Evolutionary conservation across 768 basidiomycete genomes (phyloP), one percentile per base, ranked within the genome.

Genomic region (Daedalea quercina): DNA sequence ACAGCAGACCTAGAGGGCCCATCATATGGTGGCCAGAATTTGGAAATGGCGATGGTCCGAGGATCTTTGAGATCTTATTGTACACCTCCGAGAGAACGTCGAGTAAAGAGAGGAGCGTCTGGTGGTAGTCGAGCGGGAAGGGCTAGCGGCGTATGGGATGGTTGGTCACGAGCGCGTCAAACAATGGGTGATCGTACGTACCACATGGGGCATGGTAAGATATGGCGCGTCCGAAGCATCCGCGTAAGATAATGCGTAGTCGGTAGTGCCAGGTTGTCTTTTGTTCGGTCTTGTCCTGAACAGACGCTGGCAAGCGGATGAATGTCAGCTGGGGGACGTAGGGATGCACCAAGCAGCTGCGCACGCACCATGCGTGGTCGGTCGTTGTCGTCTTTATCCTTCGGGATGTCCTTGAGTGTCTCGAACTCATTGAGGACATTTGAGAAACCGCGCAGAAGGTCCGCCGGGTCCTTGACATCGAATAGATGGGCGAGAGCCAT

Each of bases 71-170:
- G 37, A 95, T 86, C 68, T 90, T 92, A 69, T 88, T 84, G 73
- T 94, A 95, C 26, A 90, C 82, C 63, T 93, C 90, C 17, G 89
- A 88, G 37, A 94, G 78, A 45, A 94, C 87, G 64, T 94, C 93
- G 50, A 93, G 82, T 24, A 93, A 81, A 31, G 92, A 90, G 50
- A 92, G 80, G 33, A 94, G 79, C 9, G 88, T 89, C 69, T 94
- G 87, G 58, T 90, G 85, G 64, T 95, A 94, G 67, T 94, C 92
- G 51, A 94, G 67, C 2, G 85, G 73, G 69, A 94, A 94, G n/a
- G 92, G 87, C 91, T 93, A 57, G 49, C 48, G 9, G n/a, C 50
- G 28, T 23, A 50, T 26, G 24, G 33, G 19, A n/a, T 43, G 51
- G 20, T 44, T 12, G 37, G 19, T 4, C 31, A 50, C 24, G 22